Evolutionary conservation across 257 asterid genomes (phyloP).

Genomic region (Haberlea rhodopensis): DNA sequence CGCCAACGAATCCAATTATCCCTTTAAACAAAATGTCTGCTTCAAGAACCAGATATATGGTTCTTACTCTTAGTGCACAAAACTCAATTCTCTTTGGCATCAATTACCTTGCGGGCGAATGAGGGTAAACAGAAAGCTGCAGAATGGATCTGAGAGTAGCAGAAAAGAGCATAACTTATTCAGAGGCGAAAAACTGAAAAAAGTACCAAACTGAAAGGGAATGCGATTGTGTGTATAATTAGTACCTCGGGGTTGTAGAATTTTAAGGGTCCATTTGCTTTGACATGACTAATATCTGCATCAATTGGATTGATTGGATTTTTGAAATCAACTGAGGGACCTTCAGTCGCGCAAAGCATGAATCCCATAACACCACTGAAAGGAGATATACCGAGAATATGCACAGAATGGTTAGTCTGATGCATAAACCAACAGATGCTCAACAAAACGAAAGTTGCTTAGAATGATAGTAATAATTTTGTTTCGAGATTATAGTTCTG

Average conservation of each 20-base stretch:
- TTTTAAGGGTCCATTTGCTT: slow-evolving; percentile 28
- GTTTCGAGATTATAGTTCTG: background rate
- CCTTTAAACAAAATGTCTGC: background rate
- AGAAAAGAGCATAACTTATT: slow-evolving; percentile 9
- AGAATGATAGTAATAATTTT: too few relatives aligned
- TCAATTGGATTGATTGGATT: slow-evolving; percentile 36
- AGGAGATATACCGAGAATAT: slow-evolving; percentile 7
- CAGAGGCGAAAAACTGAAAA: background rate
- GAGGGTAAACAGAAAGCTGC: slow-evolving; percentile 97
- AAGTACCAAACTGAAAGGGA: background rate
- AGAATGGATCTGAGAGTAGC: slow-evolving; percentile 59
- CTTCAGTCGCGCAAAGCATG: slow-evolving; percentile 42
- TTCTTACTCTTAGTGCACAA: too few relatives aligned
- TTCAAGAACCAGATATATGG: background rate
- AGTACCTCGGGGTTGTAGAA: slow-evolving; percentile 35
- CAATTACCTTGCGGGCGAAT: slow-evolving; percentile 82
- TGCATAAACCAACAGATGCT: background rate
- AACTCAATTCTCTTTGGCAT: slow-evolving; percentile 44
- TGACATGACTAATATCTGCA: slow-evolving; percentile 19
- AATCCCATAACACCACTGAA: slow-evolving; percentile 40
- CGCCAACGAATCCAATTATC: background rate
- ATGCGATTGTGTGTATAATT: background rate
- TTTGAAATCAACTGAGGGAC: slow-evolving; percentile 37
- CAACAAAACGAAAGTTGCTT: background rate
- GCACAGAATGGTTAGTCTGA: background rate